phyloP scores from a whole-genome alignment of 805 yeast genomes.

The Hanseniaspora vineae region DNA sequence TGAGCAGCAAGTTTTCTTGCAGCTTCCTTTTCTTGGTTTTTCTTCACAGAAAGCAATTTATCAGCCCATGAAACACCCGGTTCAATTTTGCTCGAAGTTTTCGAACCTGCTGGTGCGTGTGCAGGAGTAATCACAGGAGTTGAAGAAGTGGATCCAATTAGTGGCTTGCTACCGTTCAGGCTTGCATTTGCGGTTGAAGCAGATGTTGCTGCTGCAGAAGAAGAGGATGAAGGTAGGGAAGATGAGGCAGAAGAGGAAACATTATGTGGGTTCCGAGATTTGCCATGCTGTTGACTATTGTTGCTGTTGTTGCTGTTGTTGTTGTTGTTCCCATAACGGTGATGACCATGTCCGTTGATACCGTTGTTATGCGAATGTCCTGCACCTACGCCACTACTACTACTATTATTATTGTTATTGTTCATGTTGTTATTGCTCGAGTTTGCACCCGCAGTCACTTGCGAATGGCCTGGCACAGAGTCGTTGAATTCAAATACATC shows the following conservation, averaged over 20 bases:
- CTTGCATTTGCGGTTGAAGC: conserved; percentile 7
- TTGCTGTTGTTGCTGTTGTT: conserved; percentile 13
- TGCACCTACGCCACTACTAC: conserved; percentile 9
- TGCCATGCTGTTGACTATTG: conserved; percentile 9
- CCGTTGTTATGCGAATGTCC: no score
- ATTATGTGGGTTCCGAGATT: no score
- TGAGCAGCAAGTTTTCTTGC: conserved; percentile 14
- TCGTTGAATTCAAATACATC: conserved; percentile 11
- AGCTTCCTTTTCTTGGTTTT: conserved; percentile 8
- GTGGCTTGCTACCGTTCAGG: no score
- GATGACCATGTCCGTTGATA: conserved; percentile 7
- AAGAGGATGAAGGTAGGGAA: conserved; percentile 11
- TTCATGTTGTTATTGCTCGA: conserved; percentile 9
- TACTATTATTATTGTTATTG: conserved; percentile 9
- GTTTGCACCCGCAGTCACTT: neutral
- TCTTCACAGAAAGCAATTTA: conserved; percentile 1
- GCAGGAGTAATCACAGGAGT: neutral
- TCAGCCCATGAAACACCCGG: conserved; percentile 26
- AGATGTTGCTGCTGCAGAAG: conserved; percentile 16
- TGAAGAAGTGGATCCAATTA: no score
- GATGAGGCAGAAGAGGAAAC: conserved; percentile 7
- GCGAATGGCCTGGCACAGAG: conserved; percentile 4
- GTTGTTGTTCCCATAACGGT: conserved; percentile 3
- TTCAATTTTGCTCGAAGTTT: neutral
- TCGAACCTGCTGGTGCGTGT: conserved; percentile 5